Evolutionary conservation across 805 yeast genomes (phyloP), one percentile per base, ranked within the genome.

Genomic region (Wickerhamomyces ciferrii): DNA sequence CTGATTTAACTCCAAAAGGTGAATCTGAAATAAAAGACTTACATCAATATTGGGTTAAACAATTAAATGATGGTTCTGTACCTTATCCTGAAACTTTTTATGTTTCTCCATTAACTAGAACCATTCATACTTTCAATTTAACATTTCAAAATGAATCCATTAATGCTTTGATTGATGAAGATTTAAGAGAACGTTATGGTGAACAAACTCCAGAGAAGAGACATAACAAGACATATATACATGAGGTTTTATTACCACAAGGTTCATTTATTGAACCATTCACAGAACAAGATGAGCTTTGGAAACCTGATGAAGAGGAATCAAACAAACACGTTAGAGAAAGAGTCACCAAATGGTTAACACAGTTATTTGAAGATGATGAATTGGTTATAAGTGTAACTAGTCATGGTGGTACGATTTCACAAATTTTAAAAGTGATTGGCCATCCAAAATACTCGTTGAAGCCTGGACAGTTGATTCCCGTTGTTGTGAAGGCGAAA

Each of bases 401-500:
- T 11, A 42, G 38, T 21, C 45, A 46, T 18, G 27, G 41, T 17
- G 39, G 42, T 13, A 24, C 38, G 4, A 25, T 42, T 34, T 15
- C 29, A 3, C 34, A 31, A 19, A 17, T 45, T 6, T 19, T 38
- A 10, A 15, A 15, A 5, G 21, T 36, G 10, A 25, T 36, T 10
- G 24, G n/a, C 17, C 47, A 44, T 20, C 38, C 29, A 10, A 31
- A 24, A 10, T 44, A 25, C 17, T 29, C 40, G 6, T 20, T 44
- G 18, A n/a, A 17, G 5, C 36, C 37, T 17, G 47, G 47, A 19
- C 21, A 36, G 8, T 27, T 44, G 41, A 19, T 44, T 15, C 47
- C 47, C 4, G 17, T 23, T 10, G 43, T 44, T 17, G 37, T 44
- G 13, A 18, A 25, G 18, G 47, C 34, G 19, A 44, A 32, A 15